Percentiles rank a stretch among this genome's conserved stretches.
These are phyloP conservation scores for Pseudonitzschia pungens DNA, from an alignment of 108 stramenopile genomes.

Conservation along the genomic window DNA sequence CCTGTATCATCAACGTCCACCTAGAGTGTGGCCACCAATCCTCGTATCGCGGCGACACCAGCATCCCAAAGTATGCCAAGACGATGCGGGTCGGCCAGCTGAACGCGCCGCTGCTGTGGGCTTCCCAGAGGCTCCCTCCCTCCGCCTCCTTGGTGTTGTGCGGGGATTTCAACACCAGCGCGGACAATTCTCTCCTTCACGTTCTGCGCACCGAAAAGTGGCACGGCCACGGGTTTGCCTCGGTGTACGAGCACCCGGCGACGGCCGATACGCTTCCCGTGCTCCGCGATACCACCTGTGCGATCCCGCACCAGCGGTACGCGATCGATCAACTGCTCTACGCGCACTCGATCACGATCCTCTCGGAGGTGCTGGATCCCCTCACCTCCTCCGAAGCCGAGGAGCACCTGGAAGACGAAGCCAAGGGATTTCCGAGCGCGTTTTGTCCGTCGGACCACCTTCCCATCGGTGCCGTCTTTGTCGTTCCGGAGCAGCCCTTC, in stretches of 20 bases:
- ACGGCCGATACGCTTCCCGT: constrained; percentile 16
- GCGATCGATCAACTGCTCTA: constrained; percentile 20
- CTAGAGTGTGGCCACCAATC: no score
- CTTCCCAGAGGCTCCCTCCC: neutral
- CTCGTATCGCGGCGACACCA: no score
- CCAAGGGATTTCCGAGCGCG: constrained; percentile 1
- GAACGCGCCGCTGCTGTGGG: constrained; percentile 15
- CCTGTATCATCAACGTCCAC: no score
- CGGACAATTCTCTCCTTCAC: neutral
- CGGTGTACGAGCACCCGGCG: constrained; percentile 20
- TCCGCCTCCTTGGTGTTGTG: neutral
- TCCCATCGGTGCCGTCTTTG: constrained; percentile 20
- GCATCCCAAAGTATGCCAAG: neutral
- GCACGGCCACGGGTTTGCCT: constrained; percentile 16
- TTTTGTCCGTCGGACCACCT: constrained; percentile 24
- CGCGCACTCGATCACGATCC: neutral
- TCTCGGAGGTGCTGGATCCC: constrained; percentile 5
- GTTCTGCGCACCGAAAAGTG: constrained; percentile 4
- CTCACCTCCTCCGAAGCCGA: neutral
- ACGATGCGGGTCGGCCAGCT: constrained; percentile 19
- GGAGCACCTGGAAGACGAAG: neutral
- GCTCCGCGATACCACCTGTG: neutral
- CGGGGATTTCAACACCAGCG: no score
- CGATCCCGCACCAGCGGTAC: neutral
- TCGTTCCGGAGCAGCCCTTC: neutral